Conservation (phyloP, 257 asterid species). For the Mentha longifolia region DNA sequence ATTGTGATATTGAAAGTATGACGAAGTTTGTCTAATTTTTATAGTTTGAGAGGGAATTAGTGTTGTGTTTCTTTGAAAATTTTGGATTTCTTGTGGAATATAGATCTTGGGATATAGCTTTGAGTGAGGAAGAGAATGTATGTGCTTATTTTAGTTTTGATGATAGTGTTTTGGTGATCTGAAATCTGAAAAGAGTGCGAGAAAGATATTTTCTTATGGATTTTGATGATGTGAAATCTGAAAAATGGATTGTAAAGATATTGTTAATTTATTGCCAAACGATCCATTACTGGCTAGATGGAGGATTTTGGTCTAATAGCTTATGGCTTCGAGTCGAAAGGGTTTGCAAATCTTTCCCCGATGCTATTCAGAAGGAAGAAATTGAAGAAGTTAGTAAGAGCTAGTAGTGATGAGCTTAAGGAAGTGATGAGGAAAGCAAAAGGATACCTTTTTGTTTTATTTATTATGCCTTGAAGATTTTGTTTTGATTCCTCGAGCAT, state of each 20-base stretch:
- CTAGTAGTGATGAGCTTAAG: too few species aligned
- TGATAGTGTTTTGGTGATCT: slow-evolving; percentile 30
- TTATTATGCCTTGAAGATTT: too few species aligned
- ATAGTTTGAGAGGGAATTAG: background rate
- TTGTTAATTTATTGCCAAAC: too few species aligned
- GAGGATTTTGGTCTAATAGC: slow-evolving; percentile 47
- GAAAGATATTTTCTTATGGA: slow-evolving; percentile 26
- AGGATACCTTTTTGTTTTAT: too few species aligned
- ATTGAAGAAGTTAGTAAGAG: too few species aligned
- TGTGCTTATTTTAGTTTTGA: slow-evolving; percentile 35
- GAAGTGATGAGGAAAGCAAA: too few species aligned
- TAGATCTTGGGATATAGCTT: slow-evolving; percentile 41
- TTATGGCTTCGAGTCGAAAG: too few species aligned
- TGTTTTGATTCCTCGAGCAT: too few species aligned
- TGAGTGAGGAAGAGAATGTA: slow-evolving; percentile 42
- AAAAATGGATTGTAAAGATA: background rate
- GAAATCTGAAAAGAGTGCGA: slow-evolving; percentile 31
- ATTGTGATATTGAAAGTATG: background rate
- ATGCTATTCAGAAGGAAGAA: too few species aligned
- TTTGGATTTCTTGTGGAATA: slow-evolving; percentile 7
- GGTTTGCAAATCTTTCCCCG: too few species aligned
- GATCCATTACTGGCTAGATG: slow-evolving; percentile 36
- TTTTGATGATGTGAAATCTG: slow-evolving; percentile 40
- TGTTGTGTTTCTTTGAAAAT: slow-evolving; percentile 20
- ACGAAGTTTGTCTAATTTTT: background rate